phyloP scores from a whole-genome alignment of 768 basidiomycete species.

The Boletus barrowsii region DNA sequence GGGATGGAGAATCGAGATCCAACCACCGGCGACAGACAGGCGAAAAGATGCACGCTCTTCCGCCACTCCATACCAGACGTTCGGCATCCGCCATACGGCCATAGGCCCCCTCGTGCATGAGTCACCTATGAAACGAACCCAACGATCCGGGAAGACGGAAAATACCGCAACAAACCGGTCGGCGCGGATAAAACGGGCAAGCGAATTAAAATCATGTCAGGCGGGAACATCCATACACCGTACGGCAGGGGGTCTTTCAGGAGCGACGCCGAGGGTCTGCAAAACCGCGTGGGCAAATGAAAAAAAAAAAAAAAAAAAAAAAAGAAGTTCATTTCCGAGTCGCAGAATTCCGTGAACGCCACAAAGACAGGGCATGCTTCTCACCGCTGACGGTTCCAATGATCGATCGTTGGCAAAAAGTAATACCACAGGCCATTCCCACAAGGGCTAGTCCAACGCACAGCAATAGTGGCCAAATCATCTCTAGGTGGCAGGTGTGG shows the following conservation, averaged over 20 bases:
- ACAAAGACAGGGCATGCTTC: not conserved
- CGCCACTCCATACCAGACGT: not conserved
- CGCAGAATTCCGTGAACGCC: constrained; percentile 6
- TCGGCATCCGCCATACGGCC: not conserved
- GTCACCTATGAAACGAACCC: constrained; percentile 5
- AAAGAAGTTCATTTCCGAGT: not conserved
- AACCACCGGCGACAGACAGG: too few relatives aligned
- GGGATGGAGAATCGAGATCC: not conserved
- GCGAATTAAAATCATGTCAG: not conserved
- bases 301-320: not conserved
- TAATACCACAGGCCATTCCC: too few relatives aligned
- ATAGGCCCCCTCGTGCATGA: not conserved
- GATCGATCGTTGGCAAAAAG: not conserved
- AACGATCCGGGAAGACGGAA: not conserved
- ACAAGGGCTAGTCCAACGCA: too few relatives aligned
- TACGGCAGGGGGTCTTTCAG: not conserved
- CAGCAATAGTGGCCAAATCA: too few relatives aligned
- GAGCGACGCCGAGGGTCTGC: not conserved
- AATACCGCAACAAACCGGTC: not conserved
- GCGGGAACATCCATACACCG: not conserved
- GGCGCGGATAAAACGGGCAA: not conserved
- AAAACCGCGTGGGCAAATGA: too few relatives aligned
- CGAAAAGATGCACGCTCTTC: not conserved
- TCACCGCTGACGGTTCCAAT: not conserved
- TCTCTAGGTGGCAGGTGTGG: too few relatives aligned